A percentile compares a stretch with the other conserved stretches of the same genome.
These are phyloP conservation scores for Candida tetrigidarum DNA, from an alignment of 1,139 yeast genomes.

Conservation along the genomic window DNA sequence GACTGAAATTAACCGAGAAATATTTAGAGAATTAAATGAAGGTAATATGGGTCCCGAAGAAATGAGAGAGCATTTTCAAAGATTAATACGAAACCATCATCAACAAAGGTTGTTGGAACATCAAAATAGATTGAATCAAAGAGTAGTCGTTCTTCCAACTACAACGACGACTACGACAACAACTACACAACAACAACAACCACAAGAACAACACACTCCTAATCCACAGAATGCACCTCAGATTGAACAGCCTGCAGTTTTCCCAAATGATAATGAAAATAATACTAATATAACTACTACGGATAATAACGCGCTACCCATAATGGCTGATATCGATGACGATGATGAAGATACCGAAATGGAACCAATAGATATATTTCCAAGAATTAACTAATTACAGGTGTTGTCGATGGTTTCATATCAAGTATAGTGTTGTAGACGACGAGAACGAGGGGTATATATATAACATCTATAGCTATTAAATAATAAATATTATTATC, in stretches of 20 bases:
- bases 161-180: slow-evolving; percentile 12
- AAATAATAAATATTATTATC: not conserved
- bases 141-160: slow-evolving; percentile 8
- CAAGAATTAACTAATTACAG: slow-evolving; percentile 21
- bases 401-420: not conserved
- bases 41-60: slow-evolving; percentile 42
- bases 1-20: slow-evolving; percentile 37
- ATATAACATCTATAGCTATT: slow-evolving; percentile 3
- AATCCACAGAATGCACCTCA: slow-evolving; percentile 44
- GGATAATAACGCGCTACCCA: slow-evolving; percentile 26
- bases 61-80: slow-evolving; percentile 43
- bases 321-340: slow-evolving; percentile 28
- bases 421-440: too few relatives aligned
- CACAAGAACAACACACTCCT: slow-evolving; percentile 10
- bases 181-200: slow-evolving; percentile 11
- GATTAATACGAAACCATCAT: slow-evolving; percentile 35
- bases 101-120: slow-evolving; percentile 27
- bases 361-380: slow-evolving; percentile 31
- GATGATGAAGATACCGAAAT: slow-evolving; percentile 42
- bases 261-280: slow-evolving; percentile 28
- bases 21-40: slow-evolving; percentile 34
- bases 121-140: slow-evolving; percentile 14
- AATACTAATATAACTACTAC: slow-evolving; percentile 7
- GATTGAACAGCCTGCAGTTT: slow-evolving; percentile 47
- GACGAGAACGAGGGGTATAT: not conserved